Evolutionary conservation across 2,329 filamentous ascomycete species (phyloP).

Genomic region (Exserohilum turcica): DNA sequence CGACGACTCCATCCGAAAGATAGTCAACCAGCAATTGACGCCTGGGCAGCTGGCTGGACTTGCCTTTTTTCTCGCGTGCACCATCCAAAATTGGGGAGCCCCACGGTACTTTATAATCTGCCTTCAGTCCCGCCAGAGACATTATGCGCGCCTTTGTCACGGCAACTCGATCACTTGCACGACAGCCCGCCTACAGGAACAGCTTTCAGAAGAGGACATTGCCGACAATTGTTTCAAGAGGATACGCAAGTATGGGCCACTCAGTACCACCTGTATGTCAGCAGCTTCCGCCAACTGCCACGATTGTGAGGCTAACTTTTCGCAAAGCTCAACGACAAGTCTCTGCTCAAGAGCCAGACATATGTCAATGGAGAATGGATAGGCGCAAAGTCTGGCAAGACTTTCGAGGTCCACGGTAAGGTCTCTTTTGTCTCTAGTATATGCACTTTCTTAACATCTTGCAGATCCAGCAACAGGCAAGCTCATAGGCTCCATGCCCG

Average conservation of each 20-base stretch:
- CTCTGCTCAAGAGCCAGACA: constrained; percentile 78
- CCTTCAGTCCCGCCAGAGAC: constrained; percentile 5
- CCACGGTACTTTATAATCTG: constrained; percentile 8
- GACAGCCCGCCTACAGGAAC: constrained; percentile 38
- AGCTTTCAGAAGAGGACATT: constrained; percentile 40
- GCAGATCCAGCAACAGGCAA: constrained; percentile 81
- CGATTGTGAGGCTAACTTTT: constrained; percentile 17
- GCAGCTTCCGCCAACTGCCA: neutral
- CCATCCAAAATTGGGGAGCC: constrained; percentile 3
- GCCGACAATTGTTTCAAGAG: constrained; percentile 44
- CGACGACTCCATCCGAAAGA: neutral
- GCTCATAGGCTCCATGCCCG: constrained; percentile 80
- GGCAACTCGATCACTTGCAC: constrained; percentile 38
- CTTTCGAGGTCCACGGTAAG: constrained; percentile 75
- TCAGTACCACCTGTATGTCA: constrained; percentile 48
- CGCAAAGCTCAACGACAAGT: constrained; percentile 54
- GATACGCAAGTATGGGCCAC: constrained; percentile 52
- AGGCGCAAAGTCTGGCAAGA: constrained; percentile 81
- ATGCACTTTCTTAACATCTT: constrained; percentile 10
- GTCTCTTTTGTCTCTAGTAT: neutral
- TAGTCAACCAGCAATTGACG: constrained; percentile 9
- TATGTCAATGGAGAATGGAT: constrained; percentile 96
- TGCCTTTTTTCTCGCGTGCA: constrained; percentile 6
- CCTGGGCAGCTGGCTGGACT: constrained; percentile 4
- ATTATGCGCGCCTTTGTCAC: constrained; percentile 44